Evolutionary conservation across 208 protist genomes (phyloP), one percentile per base, ranked within the genome.

Genomic region (Endotrypanum monterogeii): DNA sequence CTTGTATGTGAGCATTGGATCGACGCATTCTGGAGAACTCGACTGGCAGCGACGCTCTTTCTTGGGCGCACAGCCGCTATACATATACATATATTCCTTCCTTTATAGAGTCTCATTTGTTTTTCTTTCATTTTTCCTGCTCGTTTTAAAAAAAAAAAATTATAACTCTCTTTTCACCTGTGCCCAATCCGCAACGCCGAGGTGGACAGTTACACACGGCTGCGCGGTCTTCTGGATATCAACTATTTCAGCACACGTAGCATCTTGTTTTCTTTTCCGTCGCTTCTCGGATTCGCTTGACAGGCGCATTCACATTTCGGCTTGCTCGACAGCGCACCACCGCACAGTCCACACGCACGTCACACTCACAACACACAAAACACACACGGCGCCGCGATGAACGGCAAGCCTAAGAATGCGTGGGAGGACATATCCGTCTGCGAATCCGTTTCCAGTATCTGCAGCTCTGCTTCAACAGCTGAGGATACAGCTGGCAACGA

Each of bases 401-500:
- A 14, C n/a, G 14, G 23, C 14, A 56, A n/a, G 66, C 50, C 37
- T 44, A 25, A 25, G 16, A 77, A 61, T 18, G 63, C 32, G 44
- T 78, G 65, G 71, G 73, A 73, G 73, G 66, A 69, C 23, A 23
- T 78, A n/a, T 81, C 75, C 41, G 28, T 74, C 32, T 75, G 70
- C 74, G 69, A 63, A 52, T 83, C 73, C 62, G 44, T 79, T 44
- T 77, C 76, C 30, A 72, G 71, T 25, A 79, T 72, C 74, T 84
- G 82, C 63, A 90, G 84, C 78, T 87, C 81, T 50, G 63, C 77
- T 54, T 95, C 90, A 11, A 87, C 86, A 30, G 81, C 83, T 16
- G 90, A 95, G 73, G 85, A 78, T 20, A 95, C 90, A 3, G 80
- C 88, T 20, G 90, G 90, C 61, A 83, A 92, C 51, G 89, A 95